Evolutionary conservation across 768 basidiomycete genomes (phyloP).

Genomic region (Termitomyces sp.): DNA sequence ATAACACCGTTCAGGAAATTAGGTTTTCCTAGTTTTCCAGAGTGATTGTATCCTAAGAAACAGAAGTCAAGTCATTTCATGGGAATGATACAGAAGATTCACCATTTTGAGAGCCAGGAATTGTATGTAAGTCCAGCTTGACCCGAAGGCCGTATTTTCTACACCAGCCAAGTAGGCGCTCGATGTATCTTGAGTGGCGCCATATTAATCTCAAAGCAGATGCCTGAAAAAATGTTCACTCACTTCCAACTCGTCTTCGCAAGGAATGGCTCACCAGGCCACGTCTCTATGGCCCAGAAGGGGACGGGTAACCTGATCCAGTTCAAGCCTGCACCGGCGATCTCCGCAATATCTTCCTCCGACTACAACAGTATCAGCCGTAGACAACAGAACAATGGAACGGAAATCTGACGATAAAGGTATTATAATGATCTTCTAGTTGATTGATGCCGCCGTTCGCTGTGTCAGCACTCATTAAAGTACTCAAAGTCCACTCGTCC

Average conservation of each 20-base stretch:
- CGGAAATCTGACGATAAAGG: constrained; percentile 64
- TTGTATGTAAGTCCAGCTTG: constrained; percentile 73
- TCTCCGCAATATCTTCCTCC: constrained; percentile 86
- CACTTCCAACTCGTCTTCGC: constrained; percentile 73
- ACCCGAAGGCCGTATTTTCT: constrained; percentile 84
- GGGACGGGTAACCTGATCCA: constrained; percentile 83
- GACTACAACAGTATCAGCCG: constrained; percentile 44
- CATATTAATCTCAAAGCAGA: neutral
- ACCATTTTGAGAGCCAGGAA: constrained; percentile 79
- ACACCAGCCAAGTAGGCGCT: constrained; percentile 73
- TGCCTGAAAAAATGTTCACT: constrained; percentile 15
- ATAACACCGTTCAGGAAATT: constrained; percentile 74
- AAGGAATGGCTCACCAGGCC: constrained; percentile 78
- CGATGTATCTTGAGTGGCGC: constrained; percentile 52
- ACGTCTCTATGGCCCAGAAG: constrained; percentile 78
- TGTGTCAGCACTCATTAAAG: constrained; percentile 56
- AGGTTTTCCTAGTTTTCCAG: constrained; percentile 53
- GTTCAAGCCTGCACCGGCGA: constrained; percentile 86
- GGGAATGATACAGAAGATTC: constrained; percentile 1
- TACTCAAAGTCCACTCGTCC: constrained; percentile 76
- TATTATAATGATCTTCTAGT: constrained; percentile 78
- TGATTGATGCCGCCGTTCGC: constrained; percentile 45
- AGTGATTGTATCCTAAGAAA: constrained; percentile 51
- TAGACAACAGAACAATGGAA: neutral
- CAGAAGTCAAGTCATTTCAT: neutral